Conservation (phyloP, 1,284 basidiomycete genomes). For the Melampsora americana region DNA sequence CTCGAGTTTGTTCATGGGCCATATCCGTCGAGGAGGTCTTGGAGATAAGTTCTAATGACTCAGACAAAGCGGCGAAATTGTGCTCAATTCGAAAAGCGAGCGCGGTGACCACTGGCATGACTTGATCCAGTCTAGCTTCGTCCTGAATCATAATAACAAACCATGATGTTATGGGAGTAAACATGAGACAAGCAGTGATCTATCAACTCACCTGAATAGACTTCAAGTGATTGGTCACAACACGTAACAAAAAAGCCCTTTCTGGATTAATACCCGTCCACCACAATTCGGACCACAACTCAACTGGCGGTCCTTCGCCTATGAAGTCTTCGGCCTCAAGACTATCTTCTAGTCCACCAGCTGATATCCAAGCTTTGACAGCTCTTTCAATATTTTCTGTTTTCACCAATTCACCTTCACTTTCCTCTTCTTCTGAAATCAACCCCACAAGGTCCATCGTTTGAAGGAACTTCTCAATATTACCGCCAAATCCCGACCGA, state of each 20-base stretch:
- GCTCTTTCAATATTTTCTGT: slow-evolving; percentile 26
- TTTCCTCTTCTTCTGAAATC: slow-evolving; percentile 25
- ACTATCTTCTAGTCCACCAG: slow-evolving; percentile 66
- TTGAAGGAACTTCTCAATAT: slow-evolving; percentile 31
- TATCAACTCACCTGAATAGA: slow-evolving; percentile 57
- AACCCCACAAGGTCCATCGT: slow-evolving; percentile 31
- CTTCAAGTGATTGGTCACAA: slow-evolving; percentile 77
- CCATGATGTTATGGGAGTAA: not conserved
- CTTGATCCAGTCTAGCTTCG: slow-evolving; percentile 67
- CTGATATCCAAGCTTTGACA: slow-evolving; percentile 58
- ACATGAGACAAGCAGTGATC: not conserved
- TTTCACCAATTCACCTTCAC: slow-evolving; percentile 28
- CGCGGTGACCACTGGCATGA: slow-evolving; percentile 81
- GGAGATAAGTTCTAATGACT: slow-evolving; percentile 63
- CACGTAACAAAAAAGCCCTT: slow-evolving; percentile 75
- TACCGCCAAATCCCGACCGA: slow-evolving; percentile 17
- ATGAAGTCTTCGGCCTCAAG: slow-evolving; percentile 65
- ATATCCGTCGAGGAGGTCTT: slow-evolving; percentile 57
- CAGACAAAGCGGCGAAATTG: slow-evolving; percentile 58
- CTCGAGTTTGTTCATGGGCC: slow-evolving; percentile 57
- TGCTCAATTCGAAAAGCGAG: slow-evolving; percentile 82
- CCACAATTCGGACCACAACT: slow-evolving; percentile 69
- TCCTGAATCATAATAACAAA: slow-evolving; percentile 54
- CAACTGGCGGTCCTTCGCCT: slow-evolving; percentile 67
- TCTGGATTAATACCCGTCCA: slow-evolving; percentile 77